A percentile compares a stretch with the other conserved stretches of the same genome.
These are phyloP conservation scores for Xylaria cubensis DNA, from an alignment of 495 filamentous ascomycete genomes.

Conservation along the genomic window DNA sequence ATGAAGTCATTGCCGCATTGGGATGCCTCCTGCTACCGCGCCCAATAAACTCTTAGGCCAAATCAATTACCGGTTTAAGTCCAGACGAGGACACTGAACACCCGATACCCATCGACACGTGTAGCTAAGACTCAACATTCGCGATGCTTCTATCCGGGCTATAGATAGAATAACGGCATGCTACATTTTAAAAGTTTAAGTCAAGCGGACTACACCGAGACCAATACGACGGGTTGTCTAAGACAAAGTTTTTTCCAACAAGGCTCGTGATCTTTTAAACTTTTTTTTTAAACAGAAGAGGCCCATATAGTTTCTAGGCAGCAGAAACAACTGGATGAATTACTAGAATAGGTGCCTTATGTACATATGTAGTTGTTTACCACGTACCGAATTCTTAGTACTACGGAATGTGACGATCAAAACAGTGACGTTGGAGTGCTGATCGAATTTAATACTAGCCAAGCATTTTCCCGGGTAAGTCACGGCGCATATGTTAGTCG, in stretches of 20 bases:
- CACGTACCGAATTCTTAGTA: neutral
- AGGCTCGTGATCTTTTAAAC: neutral
- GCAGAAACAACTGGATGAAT: too few species aligned
- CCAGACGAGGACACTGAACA: neutral
- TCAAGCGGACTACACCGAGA: neutral
- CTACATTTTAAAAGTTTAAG: neutral
- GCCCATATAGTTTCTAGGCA: too few species aligned
- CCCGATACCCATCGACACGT: neutral
- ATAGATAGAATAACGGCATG: neutral
- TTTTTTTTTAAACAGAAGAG: too few species aligned
- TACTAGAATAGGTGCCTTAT: too few species aligned
- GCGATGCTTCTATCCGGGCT: neutral
- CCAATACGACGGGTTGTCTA: neutral
- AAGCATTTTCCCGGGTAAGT: constrained; percentile 20
- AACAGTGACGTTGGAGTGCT: neutral
- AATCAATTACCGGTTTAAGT: neutral
- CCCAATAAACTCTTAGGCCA: neutral
- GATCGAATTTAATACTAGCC: neutral
- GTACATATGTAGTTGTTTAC: neutral
- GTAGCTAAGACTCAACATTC: neutral
- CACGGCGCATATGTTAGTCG: neutral
- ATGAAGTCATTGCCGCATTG: neutral
- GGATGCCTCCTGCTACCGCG: neutral
- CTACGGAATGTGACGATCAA: too few species aligned
- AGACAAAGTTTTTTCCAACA: neutral